A percentile compares a stretch with the other conserved stretches of the same genome.
These are phyloP conservation scores for Echinochloa phyllopogon DNA, from an alignment of 176 grass and related monocot species.

Conservation along the genomic window DNA sequence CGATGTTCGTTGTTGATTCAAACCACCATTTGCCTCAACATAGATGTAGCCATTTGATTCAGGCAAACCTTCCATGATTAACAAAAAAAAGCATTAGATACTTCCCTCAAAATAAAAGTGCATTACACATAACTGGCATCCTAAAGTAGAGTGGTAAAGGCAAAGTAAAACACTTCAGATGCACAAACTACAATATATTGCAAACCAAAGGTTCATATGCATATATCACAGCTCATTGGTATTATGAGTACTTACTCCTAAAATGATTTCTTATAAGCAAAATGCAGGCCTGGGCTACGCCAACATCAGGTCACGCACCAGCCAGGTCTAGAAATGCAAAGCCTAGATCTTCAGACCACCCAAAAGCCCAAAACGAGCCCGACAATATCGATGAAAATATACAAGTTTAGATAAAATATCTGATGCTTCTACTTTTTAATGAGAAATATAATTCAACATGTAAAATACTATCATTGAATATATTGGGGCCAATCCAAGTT, in stretches of 20 bases:
- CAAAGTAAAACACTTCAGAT: conserved; percentile 5
- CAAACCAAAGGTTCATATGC: not conserved
- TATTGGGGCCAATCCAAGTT: not conserved
- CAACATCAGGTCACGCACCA: not conserved
- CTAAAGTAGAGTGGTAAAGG: not conserved
- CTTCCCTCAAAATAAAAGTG: conserved; percentile 31
- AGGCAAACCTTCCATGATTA: conserved; percentile 63
- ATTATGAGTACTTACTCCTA: not conserved
- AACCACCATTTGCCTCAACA: conserved; percentile 95
- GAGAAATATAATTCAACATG: not conserved
- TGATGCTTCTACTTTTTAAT: not conserved
- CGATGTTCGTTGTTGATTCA: conserved; percentile 98
- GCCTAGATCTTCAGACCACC: not conserved
- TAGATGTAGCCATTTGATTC: conserved; percentile 98
- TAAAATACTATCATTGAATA: not conserved
- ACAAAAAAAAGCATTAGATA: conserved; percentile 41
- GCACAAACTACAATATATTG: conserved; percentile 1
- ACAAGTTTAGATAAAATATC: not conserved
- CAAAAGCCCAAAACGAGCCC: not conserved
- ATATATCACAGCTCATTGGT: not conserved
- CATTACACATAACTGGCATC: conserved; percentile 18
- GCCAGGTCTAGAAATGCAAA: not conserved
- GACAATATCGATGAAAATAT: not conserved
- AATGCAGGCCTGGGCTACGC: not conserved
- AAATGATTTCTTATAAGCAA: not conserved